Base-by-base conservation (phyloP, 192 early-diverging fungal genomes). In the Coemansia javaensis region DNA sequence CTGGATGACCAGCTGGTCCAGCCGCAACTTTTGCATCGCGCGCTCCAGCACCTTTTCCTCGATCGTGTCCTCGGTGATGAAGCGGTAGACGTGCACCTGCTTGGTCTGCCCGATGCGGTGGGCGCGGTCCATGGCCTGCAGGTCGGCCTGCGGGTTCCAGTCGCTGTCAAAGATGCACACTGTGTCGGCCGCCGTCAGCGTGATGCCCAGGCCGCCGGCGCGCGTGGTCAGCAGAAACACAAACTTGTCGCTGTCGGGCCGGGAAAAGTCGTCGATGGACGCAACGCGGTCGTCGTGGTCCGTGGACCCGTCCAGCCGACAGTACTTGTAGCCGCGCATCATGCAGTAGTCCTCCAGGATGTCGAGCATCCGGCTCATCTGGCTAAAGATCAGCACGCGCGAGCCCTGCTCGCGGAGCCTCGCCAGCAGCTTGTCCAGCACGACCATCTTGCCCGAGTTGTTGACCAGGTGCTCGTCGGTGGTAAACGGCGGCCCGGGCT, bases 41-140 rank as follows among this genome's bases (percentile, higher is more conserved):
- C 88, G 77, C 65, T 99, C 94, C 32, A 99, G 67, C 1, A 99
- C 90, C 68, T 94, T 96, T 62, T 99, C 96, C 70, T 99, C 96
- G 56, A 99, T 89, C 10, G 91, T 86, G 55, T 94, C 91, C 82
- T 97, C 93, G 27, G 94, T 91, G 16, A 99, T 91, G 49, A 99
- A 93, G 34, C 96, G 75, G 64, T 90, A 99, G 13, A 99, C 91
- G 43, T 88, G 79, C 23, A 99, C 96, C 65, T 99, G 94, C 68
- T 97, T 97, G 27, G 86, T 99, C 59, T 99, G 96, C 5, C 96
- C 96, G 42, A 99, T 99, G 64, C 96, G 90, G 77, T 99, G 96
- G 7, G 96, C 96, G 39, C 96, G 89, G 72, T 99, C 96, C 80
- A 94, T 89, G 15, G 93, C 93, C 72, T 90, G 90, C 13, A 92